phyloP scores from a whole-genome alignment of 768 basidiomycete genomes.

The Russula vinacea region DNA sequence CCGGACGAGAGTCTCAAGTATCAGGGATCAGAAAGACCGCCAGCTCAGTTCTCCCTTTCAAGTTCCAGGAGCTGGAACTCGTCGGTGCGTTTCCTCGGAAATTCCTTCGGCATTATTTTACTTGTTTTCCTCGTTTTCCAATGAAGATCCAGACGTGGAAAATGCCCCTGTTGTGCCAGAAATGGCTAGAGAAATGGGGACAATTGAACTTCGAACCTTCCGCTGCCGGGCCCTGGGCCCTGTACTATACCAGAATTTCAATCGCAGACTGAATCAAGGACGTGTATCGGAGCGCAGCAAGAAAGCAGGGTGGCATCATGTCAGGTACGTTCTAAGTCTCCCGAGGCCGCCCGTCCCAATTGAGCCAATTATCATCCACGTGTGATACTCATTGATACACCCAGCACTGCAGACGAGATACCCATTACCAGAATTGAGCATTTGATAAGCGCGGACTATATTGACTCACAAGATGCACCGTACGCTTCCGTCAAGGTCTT shows the following conservation, averaged over 20 bases:
- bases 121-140: neutral
- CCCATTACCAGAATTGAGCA: neutral
- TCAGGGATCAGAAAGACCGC: neutral
- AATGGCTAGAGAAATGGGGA: too few relatives aligned
- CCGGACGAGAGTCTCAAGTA: neutral
- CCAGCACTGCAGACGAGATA: slow-evolving; percentile 9
- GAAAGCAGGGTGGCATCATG: slow-evolving; percentile 19
- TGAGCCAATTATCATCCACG: too few relatives aligned
- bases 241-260: too few relatives aligned
- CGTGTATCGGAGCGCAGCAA: slow-evolving; percentile 8
- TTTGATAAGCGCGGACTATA: too few relatives aligned
- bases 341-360: too few relatives aligned
- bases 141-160: slow-evolving; percentile 6
- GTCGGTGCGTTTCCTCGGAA: neutral
- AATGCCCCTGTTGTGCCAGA: neutral
- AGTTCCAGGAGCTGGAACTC: slow-evolving; percentile 12
- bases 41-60: neutral
- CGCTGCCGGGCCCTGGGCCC: neutral
- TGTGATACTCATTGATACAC: neutral
- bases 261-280: neutral
- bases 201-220: slow-evolving; percentile 1
- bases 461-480: too few relatives aligned
- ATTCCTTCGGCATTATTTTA: too few relatives aligned
- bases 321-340: neutral
- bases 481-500: too few relatives aligned